Evolutionary conservation across 441 rosid genomes (phyloP).

Genomic region (Erodium moschatum): DNA sequence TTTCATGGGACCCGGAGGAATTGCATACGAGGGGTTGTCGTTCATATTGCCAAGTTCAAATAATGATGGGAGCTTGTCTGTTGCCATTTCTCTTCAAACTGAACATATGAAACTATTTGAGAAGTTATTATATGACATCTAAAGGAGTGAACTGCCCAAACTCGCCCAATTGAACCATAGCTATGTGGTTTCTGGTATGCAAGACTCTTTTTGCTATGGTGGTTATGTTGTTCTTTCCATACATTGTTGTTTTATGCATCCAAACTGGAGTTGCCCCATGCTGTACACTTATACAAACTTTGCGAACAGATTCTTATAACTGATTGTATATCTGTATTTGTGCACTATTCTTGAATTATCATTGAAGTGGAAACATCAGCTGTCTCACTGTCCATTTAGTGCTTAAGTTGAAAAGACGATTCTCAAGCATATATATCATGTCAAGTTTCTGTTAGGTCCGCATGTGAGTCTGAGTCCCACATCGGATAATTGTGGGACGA

Average conservation of each 20-base stretch:
- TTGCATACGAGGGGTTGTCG: constrained; percentile 78
- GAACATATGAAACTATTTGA: constrained; percentile 79
- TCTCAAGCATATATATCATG: background rate
- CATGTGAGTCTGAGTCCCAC: no score
- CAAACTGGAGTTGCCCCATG: constrained; percentile 6
- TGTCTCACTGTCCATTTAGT: background rate
- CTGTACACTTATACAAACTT: constrained; percentile 11
- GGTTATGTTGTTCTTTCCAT: constrained; percentile 3
- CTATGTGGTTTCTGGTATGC: constrained; percentile 19
- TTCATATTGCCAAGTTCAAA: constrained; percentile 71
- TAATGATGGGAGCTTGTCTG: constrained; percentile 74
- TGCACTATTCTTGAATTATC: constrained; percentile 1
- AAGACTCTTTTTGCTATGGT: constrained; percentile 10
- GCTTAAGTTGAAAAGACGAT: background rate
- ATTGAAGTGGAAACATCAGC: background rate
- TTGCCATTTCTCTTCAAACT: constrained; percentile 74
- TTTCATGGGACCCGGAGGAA: constrained; percentile 97
- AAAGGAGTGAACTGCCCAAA: constrained; percentile 3
- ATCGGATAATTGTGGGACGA: no score
- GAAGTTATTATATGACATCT: constrained; percentile 61
- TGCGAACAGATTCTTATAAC: constrained; percentile 10
- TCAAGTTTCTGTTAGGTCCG: background rate
- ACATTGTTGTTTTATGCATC: background rate
- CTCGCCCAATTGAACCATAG: constrained; percentile 1
- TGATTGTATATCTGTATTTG: background rate